Evolutionary conservation across 2,329 filamentous ascomycete genomes (phyloP).

Genomic region (Aspergillus tubingensis): DNA sequence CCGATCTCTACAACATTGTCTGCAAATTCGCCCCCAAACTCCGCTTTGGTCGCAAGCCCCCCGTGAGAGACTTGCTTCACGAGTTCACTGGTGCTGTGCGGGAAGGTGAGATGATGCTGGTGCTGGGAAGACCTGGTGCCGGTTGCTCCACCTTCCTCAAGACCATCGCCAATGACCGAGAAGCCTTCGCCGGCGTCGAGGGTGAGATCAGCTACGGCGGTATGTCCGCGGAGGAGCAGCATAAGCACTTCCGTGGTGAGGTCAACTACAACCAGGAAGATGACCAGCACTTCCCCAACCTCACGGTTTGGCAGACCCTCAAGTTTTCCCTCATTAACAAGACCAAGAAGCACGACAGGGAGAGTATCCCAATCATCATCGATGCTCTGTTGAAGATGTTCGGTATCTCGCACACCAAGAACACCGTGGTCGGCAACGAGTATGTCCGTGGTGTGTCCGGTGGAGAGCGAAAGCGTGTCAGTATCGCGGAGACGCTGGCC

Average conservation of each 20-base stretch:
- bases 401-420: conserved; percentile 72
- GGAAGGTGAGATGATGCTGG: conserved; percentile 71
- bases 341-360: conserved; percentile 66
- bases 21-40: conserved; percentile 56
- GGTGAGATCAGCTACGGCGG: conserved; percentile 74
- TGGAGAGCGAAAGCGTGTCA: conserved; percentile 78
- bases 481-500: conserved; percentile 74
- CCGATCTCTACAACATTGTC: conserved; percentile 70
- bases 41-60: conserved; percentile 50
- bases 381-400: conserved; percentile 75
- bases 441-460: conserved; percentile 73
- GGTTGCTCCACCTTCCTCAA: conserved; percentile 79
- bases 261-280: conserved; percentile 79
- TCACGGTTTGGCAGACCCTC: conserved; percentile 78
- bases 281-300: conserved; percentile 70
- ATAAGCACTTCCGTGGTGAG: conserved; percentile 70
- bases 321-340: conserved; percentile 75
- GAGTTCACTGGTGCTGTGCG: conserved; percentile 69
- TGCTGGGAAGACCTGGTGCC: conserved; percentile 70
- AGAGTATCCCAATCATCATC: conserved; percentile 68
- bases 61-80: conserved; percentile 60
- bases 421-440: conserved; percentile 75
- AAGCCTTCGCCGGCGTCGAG: conserved; percentile 64
- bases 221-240: conserved; percentile 67
- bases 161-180: conserved; percentile 69